phyloP scores from a whole-genome alignment of 176 grass and related monocot genomes.

The Avena insularis region DNA sequence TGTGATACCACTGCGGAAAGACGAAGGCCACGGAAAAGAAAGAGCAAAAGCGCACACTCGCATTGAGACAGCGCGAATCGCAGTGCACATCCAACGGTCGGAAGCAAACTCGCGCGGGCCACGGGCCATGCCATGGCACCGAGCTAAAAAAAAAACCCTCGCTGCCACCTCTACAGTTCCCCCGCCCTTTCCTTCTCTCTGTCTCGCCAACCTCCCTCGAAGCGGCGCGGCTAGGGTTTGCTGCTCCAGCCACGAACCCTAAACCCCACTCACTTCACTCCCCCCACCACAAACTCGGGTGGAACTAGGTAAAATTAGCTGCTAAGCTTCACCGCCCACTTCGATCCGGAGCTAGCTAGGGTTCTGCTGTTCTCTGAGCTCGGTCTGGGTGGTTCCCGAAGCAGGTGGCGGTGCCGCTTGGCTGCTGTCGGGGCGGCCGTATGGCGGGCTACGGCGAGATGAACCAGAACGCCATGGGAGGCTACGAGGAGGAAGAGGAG shows the following conservation, averaged over 20 bases:
- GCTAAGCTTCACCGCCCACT: not conserved
- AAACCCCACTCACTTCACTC: slow-evolving; percentile 12
- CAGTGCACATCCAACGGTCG: not conserved
- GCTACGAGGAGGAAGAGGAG: slow-evolving; percentile 80
- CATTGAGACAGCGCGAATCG: not conserved
- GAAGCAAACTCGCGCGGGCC: not conserved
- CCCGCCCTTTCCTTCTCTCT: not conserved
- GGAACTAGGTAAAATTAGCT: slow-evolving; percentile 6
- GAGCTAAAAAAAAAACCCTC: slow-evolving; percentile 2
- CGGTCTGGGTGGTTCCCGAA: slow-evolving; percentile 23
- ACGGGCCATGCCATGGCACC: not conserved
- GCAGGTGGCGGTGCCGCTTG: slow-evolving; percentile 1
- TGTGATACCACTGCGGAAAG: not conserved
- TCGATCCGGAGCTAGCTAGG: slow-evolving; percentile 32
- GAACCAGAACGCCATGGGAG: slow-evolving; percentile 49
- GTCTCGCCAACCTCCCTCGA: not conserved
- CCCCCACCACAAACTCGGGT: not conserved
- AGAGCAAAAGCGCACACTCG: not conserved
- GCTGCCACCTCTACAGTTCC: slow-evolving; percentile 13
- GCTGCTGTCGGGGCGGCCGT: not conserved
- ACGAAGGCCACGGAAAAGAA: not conserved
- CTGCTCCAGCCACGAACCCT: slow-evolving; percentile 46
- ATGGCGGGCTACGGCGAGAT: slow-evolving; percentile 65
- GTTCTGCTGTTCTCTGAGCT: not conserved
- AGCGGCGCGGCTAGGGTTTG: slow-evolving; percentile 57